Evolutionary conservation across 306 rosid genomes (phyloP), one percentile per base, ranked within the genome.

Genomic region (Trichosanthes cucumerina): DNA sequence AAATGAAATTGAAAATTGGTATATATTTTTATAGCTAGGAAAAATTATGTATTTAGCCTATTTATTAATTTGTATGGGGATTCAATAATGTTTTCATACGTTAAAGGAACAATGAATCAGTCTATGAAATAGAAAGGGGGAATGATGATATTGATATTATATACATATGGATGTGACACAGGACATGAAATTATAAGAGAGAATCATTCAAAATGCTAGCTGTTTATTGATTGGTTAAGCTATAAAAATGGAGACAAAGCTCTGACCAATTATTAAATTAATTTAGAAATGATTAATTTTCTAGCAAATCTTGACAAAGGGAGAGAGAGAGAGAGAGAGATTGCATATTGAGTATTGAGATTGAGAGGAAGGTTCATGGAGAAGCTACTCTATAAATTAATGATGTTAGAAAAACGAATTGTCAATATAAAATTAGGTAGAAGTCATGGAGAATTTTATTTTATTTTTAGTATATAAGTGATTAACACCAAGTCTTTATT

Each of bases 131-230:
- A 59, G 65, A 26, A 12, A 59, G 54, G 9, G 41, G n/a, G 43
- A 63, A 63, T 63, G 23, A 63, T 14, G 21, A 31, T 33, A 63
- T 6, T 60, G 23, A 60, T 60, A 64, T 31, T 23, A 33, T 18
- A 66, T 66, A 66, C 9, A 66, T 36, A 9, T 38, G 49, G 46
- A 5, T 65, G 46, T 63, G 73, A 66, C 73, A 66, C 38, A 38
- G 38, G 15, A 3, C 4, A 14, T 23, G 36, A 43, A 70, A 70
- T 43, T 41, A 43, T 41, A n/a, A 21, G 1, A 23, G 6, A 43
- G 76, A 13, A 41, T 46, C 1, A 44, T 43, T 70, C 56, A 70
- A 70, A 43, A 44, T 70, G 76, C 76, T 70, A 43, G 76, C 76
- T 70, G 76, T 70, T 41, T 70, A 23, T 12, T 43, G 9, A 43